These are phyloP conservation scores for Bondarzewia mesenterica DNA, from an alignment of 1,284 basidiomycete species.

Conservation along the genomic window DNA sequence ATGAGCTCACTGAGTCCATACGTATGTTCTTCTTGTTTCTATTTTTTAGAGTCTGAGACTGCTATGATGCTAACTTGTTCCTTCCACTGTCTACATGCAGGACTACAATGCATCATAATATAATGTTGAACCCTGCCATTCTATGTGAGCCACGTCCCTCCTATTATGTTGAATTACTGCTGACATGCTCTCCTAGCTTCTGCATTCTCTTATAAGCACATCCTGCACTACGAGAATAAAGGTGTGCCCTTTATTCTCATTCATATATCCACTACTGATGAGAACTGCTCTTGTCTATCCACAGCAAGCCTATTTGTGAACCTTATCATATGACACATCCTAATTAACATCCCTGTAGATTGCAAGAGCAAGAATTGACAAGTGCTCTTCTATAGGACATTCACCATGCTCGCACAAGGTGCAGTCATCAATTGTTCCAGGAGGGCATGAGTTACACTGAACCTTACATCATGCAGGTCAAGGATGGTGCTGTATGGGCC, in stretches of 20 bases:
- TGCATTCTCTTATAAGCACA: constrained; percentile 69
- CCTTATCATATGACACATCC: constrained; percentile 62
- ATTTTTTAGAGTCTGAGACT: too few species aligned
- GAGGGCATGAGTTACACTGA: constrained; percentile 91
- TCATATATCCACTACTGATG: not conserved
- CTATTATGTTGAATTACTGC: not conserved
- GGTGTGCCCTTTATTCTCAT: constrained; percentile 27
- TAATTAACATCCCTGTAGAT: constrained; percentile 93
- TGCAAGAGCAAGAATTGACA: constrained; percentile 88
- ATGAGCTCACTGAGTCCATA: too few species aligned
- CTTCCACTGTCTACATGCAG: too few species aligned
- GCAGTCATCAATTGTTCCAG: constrained; percentile 86
- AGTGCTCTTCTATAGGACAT: constrained; percentile 83
- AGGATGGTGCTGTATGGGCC: constrained; percentile 93
- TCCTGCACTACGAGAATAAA: constrained; percentile 94
- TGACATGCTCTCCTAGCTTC: constrained; percentile 40
- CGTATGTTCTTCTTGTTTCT: too few species aligned
- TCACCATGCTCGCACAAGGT: constrained; percentile 76
- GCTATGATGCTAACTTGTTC: too few species aligned
- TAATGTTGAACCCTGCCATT: constrained; percentile 83
- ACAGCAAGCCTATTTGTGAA: constrained; percentile 72
- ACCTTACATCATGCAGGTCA: constrained; percentile 87
- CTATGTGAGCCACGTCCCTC: constrained; percentile 51
- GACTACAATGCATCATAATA: constrained; percentile 84
- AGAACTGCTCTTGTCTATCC: constrained; percentile 10